These are phyloP conservation scores for Hypholoma sublateritium DNA, from an alignment of 768 basidiomycete species.

Conservation along the genomic window DNA sequence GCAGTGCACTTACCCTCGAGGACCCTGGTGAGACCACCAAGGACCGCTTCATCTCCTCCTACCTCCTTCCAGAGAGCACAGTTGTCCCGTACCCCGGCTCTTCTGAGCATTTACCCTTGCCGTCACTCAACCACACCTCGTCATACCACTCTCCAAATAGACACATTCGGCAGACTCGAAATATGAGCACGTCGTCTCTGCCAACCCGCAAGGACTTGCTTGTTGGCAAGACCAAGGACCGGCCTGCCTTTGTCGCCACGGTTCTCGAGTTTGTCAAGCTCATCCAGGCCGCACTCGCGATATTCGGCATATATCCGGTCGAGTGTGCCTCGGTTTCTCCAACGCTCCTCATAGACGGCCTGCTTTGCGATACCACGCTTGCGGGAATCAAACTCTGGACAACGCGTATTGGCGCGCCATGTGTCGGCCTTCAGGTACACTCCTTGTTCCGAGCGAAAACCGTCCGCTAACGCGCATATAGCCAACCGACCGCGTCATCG, in stretches of 20 bases:
- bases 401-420: constrained; percentile 59
- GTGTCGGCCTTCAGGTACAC: constrained; percentile 60
- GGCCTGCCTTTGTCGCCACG: constrained; percentile 52
- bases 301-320: constrained; percentile 64
- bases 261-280: constrained; percentile 79
- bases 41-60: constrained; percentile 74
- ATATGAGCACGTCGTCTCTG: constrained; percentile 16
- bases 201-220: constrained; percentile 12
- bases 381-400: constrained; percentile 73
- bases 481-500: constrained; percentile 72
- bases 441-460: not conserved
- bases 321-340: constrained; percentile 14
- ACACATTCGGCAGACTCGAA: constrained; percentile 11
- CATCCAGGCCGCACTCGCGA: constrained; percentile 65
- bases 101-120: constrained; percentile 18
- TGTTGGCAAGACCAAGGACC: constrained; percentile 32
- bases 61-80: constrained; percentile 52
- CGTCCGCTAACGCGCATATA: constrained; percentile 22
- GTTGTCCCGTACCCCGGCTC: constrained; percentile 23
- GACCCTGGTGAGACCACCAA: constrained; percentile 82
- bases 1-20: constrained; percentile 72
- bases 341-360: constrained; percentile 49
- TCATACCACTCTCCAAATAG: constrained; percentile 12
- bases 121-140: not conserved
- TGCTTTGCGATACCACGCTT: constrained; percentile 77